Conservation (phyloP, 805 yeast genomes). For the Candida taoyuanica region DNA sequence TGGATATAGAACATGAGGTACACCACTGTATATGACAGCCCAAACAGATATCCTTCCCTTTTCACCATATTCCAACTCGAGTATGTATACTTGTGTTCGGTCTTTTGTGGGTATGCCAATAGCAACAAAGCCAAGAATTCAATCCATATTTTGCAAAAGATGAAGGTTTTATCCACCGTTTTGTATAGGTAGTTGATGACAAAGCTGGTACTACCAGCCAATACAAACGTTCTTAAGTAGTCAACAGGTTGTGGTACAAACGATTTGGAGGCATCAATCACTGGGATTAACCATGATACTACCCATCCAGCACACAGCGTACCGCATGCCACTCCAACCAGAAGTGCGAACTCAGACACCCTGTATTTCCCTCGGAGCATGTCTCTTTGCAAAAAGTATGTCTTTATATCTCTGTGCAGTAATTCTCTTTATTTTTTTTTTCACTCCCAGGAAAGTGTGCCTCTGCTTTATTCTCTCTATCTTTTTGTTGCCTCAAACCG, state of each 20-base stretch:
- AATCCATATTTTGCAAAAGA: slow-evolving; percentile 32
- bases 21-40: slow-evolving; percentile 19
- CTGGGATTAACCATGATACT: slow-evolving; percentile 6
- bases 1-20: slow-evolving; percentile 31
- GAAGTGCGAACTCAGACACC: slow-evolving; percentile 2
- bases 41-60: slow-evolving; percentile 36
- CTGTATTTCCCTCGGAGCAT: neutral
- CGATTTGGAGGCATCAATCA: slow-evolving; percentile 12
- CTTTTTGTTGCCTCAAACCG: too few species aligned
- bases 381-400: too few species aligned
- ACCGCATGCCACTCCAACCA: neutral
- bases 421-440: too few species aligned
- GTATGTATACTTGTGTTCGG: slow-evolving; percentile 20
- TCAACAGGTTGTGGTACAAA: slow-evolving; percentile 36
- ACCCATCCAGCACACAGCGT: slow-evolving; percentile 1
- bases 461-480: too few species aligned
- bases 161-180: slow-evolving; percentile 28
- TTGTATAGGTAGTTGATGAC: slow-evolving; percentile 24
- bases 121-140: slow-evolving; percentile 32
- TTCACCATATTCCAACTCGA: slow-evolving; percentile 37
- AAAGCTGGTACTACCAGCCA: slow-evolving; percentile 33
- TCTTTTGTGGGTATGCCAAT: slow-evolving; percentile 38
- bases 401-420: too few species aligned
- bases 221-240: slow-evolving; percentile 34
- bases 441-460: too few species aligned